phyloP scores from a whole-genome alignment of 2,329 filamentous ascomycete species.

The Macrophomina phaseolina region DNA sequence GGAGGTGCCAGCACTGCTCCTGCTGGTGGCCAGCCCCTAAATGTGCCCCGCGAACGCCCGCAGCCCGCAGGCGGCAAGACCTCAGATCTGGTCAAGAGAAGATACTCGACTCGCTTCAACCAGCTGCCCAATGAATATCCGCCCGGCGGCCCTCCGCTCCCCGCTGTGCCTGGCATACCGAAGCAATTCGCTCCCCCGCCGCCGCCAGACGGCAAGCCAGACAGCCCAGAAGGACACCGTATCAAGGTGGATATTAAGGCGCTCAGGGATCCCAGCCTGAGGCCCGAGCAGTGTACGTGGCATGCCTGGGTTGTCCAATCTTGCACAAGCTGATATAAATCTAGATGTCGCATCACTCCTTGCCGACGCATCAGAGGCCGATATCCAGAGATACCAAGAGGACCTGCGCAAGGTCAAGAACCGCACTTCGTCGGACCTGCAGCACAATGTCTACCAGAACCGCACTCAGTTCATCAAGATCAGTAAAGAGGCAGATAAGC shows the following conservation, averaged over 20 bases:
- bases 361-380: slow-evolving; percentile 83
- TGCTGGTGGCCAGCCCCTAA: slow-evolving; percentile 33
- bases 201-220: slow-evolving; percentile 52
- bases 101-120: slow-evolving; percentile 93
- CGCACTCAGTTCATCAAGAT: slow-evolving; percentile 99
- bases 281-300: slow-evolving; percentile 75
- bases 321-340: background rate
- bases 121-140: slow-evolving; percentile 70
- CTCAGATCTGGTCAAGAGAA: slow-evolving; percentile 86
- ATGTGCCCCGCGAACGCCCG: slow-evolving; percentile 47
- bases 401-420: slow-evolving; percentile 77
- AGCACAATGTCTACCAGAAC: slow-evolving; percentile 96
- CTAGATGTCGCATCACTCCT: slow-evolving; percentile 71
- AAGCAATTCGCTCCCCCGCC: slow-evolving; percentile 63
- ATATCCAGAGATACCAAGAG: slow-evolving; percentile 81
- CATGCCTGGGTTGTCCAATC: slow-evolving; percentile 32
- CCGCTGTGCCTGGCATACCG: slow-evolving; percentile 63
- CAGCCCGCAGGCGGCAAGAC: slow-evolving; percentile 57
- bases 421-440: slow-evolving; percentile 80
- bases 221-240: slow-evolving; percentile 58
- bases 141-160: slow-evolving; percentile 69
- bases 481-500: slow-evolving; percentile 97
- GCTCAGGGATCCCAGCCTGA: slow-evolving; percentile 78
- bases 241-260: slow-evolving; percentile 77
- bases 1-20: slow-evolving; percentile 30